Evolutionary conservation across 441 rosid species (phyloP), one percentile per base, ranked within the genome.

Genomic region (Adansonia rubrostipa): DNA sequence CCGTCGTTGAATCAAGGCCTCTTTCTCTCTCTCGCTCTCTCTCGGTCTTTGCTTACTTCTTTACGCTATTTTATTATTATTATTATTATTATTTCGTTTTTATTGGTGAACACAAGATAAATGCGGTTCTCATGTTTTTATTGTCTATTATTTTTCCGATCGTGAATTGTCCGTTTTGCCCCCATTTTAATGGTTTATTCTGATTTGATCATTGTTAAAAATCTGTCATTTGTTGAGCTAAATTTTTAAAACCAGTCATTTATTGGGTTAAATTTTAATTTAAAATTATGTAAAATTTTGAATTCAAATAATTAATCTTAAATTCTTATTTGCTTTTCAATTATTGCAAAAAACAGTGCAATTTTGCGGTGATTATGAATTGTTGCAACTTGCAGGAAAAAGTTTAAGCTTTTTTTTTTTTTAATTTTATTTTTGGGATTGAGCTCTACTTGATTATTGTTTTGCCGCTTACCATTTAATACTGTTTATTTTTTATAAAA

Each of bases 1-100:
- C 88, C 90, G 77, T 79, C 94, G 48, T 80, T 89, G 77, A 86
- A 69, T 73, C 90, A 89, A 88, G 95, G 96, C 89, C 42, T 33
- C 9, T 63, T 44, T 48, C 53, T 62, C 20, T 33, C 19, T 36
- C 5, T 36, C 36, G n/a, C n/a, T 0, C 1, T 24, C 28, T 0
- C 1, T 36, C 4, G 5, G 4, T 36, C 17, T 58, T 20, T 9
- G 62, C 28, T 7, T 20, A 1, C 5, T 15, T 36, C 0, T 74
- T 33, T 47, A 19, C 62, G 74, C 48, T 75, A 50, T 50, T 60
- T 11, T 11, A 10, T 6, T 13, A 44, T 62, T 42, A 40, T 51
- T 53, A 36, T 28, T 65, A 17, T 51, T n/a, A n/a, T 36, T 65
- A 2, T 36, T 15, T 63, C 10, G 1, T 36, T 45, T 75, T 24